Evolutionary conservation across 345 rosid genomes (phyloP).

Genomic region (Populus nigra): DNA sequence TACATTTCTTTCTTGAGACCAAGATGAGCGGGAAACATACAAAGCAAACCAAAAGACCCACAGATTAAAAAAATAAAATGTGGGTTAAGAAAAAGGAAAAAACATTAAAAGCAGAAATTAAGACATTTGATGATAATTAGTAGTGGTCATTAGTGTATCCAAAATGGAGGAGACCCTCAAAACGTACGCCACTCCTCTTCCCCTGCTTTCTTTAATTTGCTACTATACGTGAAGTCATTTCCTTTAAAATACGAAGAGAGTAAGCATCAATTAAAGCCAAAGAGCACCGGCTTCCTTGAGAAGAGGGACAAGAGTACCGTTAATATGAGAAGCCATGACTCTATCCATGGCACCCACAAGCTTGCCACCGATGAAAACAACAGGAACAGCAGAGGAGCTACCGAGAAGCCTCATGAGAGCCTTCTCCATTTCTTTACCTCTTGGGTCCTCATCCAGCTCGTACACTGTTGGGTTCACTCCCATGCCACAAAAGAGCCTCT

Average conservation of each 20-base stretch:
- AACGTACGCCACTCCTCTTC: constrained; percentile 33
- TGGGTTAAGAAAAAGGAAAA: too few relatives aligned
- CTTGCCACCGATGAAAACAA: constrained; percentile 90
- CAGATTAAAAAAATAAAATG: not conserved
- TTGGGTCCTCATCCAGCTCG: constrained; percentile 83
- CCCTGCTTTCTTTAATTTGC: constrained; percentile 22
- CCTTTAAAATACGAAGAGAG: not conserved
- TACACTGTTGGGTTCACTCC: constrained; percentile 89
- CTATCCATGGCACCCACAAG: constrained; percentile 87
- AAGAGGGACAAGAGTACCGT: constrained; percentile 89
- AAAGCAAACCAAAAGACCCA: constrained; percentile 20
- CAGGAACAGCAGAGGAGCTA: constrained; percentile 67
- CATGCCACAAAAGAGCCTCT: constrained; percentile 81
- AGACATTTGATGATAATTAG: not conserved
- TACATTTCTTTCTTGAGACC: constrained; percentile 21
- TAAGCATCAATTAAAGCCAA: constrained; percentile 52
- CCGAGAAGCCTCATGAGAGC: constrained; percentile 64
- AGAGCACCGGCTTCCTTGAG: constrained; percentile 92
- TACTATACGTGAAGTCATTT: not conserved
- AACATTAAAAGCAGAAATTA: not conserved
- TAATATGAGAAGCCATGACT: constrained; percentile 93
- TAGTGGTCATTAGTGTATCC: constrained; percentile 11
- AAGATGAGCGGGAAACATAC: constrained; percentile 8
- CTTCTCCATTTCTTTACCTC: constrained; percentile 60
- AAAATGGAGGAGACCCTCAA: constrained; percentile 26